phyloP scores from a whole-genome alignment of 2,329 filamentous ascomycete genomes.

The Apiospora kogelbergensis region DNA sequence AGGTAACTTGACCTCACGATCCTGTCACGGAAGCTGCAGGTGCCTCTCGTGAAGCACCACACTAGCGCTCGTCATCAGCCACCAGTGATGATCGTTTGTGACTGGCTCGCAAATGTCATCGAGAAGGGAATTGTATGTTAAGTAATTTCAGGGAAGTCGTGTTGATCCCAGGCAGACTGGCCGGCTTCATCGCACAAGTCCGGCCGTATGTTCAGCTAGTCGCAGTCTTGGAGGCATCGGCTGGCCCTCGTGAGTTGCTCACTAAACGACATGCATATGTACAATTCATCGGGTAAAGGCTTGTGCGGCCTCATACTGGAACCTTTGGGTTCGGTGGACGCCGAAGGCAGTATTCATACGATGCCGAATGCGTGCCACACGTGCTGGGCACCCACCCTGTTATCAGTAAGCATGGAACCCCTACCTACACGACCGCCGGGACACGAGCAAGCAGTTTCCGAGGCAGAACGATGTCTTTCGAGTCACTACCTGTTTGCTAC shows the following conservation, averaged over 20 bases:
- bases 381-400: neutral
- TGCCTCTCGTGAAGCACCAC: neutral
- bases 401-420: neutral
- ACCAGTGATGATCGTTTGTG: neutral
- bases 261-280: neutral
- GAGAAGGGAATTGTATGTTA: neutral
- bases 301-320: neutral
- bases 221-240: neutral
- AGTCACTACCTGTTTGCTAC: neutral
- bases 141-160: neutral
- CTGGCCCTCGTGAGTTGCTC: neutral
- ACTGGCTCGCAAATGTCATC: neutral
- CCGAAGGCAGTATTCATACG: neutral
- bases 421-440: neutral
- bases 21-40: neutral
- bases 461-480: neutral
- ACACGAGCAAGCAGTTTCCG: neutral
- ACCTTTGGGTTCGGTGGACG: neutral
- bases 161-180: neutral
- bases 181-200: neutral
- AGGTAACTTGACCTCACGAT: neutral
- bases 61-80: neutral
- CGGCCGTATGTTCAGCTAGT: neutral
- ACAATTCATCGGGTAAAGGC: neutral
- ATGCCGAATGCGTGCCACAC: neutral